These are phyloP conservation scores for Aspergillus cejpii DNA, from an alignment of 2,329 filamentous ascomycete species.

Conservation along the genomic window DNA sequence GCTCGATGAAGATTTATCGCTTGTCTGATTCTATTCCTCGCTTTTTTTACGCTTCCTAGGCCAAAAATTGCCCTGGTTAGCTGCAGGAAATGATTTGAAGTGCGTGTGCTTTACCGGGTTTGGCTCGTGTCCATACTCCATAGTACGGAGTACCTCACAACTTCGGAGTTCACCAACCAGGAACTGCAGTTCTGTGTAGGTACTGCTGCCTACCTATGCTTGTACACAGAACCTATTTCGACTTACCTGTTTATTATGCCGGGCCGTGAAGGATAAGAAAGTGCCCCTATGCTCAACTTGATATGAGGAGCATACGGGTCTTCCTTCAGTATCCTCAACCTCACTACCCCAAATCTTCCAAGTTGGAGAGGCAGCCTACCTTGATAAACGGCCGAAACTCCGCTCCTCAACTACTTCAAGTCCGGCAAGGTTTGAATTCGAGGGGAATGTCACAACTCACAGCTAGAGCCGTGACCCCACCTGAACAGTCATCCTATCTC, in stretches of 20 bases:
- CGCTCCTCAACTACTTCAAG: background rate
- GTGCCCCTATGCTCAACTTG: too few species aligned
- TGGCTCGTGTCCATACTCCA: slow-evolving; percentile 7
- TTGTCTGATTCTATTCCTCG: background rate
- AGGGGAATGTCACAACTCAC: background rate
- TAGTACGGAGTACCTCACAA: too few species aligned
- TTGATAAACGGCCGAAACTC: background rate
- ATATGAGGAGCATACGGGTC: too few species aligned
- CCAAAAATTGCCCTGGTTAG: background rate
- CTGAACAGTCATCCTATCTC: slow-evolving; percentile 4
- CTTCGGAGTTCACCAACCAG: background rate
- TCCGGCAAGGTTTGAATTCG: background rate
- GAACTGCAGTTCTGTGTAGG: too few species aligned
- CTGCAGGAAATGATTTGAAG: background rate
- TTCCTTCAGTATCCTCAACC: too few species aligned
- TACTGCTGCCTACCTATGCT: too few species aligned
- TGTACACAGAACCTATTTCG: too few species aligned
- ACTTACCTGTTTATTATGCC: too few species aligned
- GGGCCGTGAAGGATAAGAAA: too few species aligned
- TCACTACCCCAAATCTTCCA: slow-evolving; percentile 2
- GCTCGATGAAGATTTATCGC: background rate
- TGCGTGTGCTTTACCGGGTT: slow-evolving; percentile 6
- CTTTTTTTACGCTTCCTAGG: background rate
- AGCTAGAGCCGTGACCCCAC: slow-evolving; percentile 1
- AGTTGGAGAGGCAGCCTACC: slow-evolving; percentile 6